Percentiles rank a stretch among this genome's conserved stretches.
phyloP scores from a whole-genome alignment of 306 rosid genomes.

The Citrullus colocynthis region DNA sequence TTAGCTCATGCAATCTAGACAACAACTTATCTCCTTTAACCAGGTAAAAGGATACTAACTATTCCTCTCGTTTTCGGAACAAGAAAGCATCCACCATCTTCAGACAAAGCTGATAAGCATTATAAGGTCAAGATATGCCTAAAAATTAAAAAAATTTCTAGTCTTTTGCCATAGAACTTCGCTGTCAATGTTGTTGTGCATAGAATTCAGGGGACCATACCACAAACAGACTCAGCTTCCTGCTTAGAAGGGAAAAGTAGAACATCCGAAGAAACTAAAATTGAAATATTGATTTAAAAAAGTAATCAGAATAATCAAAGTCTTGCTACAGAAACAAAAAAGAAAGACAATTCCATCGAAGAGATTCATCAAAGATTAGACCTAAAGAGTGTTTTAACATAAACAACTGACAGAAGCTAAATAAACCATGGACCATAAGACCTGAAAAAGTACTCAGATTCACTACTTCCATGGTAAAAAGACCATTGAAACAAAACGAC shows the following conservation, averaged over 20 bases:
- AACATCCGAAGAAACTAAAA: conserved; percentile 12
- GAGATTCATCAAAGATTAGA: not conserved
- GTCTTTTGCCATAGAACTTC: not conserved
- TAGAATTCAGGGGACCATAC: not conserved
- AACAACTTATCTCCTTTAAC: not conserved
- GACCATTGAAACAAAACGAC: conserved; percentile 34
- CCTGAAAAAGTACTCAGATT: conserved; percentile 36
- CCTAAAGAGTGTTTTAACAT: not conserved
- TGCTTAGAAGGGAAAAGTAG: not conserved
- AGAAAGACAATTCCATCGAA: conserved; percentile 19
- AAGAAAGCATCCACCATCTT: not conserved
- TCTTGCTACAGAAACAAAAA: conserved; percentile 19
- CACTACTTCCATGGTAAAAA: conserved; percentile 11
- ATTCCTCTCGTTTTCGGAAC: not conserved
- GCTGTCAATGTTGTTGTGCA: not conserved
- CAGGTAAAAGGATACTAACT: not conserved
- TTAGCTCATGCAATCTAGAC: not conserved
- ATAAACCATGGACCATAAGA: conserved; percentile 18
- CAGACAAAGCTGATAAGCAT: not conserved
- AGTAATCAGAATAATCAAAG: conserved; percentile 15
- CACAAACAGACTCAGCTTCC: not conserved
- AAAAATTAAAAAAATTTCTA: not conserved
- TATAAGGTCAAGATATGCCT: not conserved
- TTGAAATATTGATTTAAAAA: conserved; percentile 7
- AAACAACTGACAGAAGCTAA: conserved; percentile 18